phyloP scores from a whole-genome alignment of 2,329 filamentous ascomycete species.

The Orbilia ellipsospora region DNA sequence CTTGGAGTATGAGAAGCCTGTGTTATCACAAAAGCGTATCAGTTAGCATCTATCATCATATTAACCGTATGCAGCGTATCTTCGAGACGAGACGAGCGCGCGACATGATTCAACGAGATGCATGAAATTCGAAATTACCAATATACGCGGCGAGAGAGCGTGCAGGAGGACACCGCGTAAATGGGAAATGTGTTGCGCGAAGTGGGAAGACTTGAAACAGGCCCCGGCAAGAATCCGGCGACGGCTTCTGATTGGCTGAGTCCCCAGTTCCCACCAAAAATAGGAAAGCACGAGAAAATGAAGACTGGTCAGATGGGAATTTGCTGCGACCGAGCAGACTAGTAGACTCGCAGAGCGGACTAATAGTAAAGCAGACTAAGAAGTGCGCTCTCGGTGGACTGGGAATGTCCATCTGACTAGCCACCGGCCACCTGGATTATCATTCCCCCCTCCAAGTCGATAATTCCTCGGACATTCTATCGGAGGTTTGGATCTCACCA shows the following conservation, averaged over 20 bases:
- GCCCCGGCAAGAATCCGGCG: conserved; percentile 16
- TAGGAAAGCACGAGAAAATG: conserved; percentile 1
- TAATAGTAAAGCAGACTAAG: too few species aligned
- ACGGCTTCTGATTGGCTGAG: conserved; percentile 34
- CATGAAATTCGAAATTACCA: too few species aligned
- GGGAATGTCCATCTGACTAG: conserved; percentile 27
- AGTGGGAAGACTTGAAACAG: background rate
- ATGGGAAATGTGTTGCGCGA: background rate
- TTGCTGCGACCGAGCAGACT: too few species aligned
- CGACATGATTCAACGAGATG: too few species aligned
- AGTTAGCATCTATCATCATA: conserved; percentile 18
- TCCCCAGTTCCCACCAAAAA: conserved; percentile 25
- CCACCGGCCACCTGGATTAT: background rate
- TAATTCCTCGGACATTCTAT: background rate
- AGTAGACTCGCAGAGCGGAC: too few species aligned
- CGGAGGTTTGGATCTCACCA: conserved; percentile 22
- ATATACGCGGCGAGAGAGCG: too few species aligned
- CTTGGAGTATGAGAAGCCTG: conserved; percentile 23
- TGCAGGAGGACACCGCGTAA: too few species aligned
- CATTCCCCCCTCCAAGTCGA: background rate
- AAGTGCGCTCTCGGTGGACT: too few species aligned
- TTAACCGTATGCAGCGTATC: too few species aligned
- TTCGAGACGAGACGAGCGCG: too few species aligned
- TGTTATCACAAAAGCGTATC: background rate
- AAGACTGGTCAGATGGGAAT: too few species aligned